Evolutionary conservation across 2,329 filamentous ascomycete species (phyloP).

Genomic region (Aspergillus ruber): DNA sequence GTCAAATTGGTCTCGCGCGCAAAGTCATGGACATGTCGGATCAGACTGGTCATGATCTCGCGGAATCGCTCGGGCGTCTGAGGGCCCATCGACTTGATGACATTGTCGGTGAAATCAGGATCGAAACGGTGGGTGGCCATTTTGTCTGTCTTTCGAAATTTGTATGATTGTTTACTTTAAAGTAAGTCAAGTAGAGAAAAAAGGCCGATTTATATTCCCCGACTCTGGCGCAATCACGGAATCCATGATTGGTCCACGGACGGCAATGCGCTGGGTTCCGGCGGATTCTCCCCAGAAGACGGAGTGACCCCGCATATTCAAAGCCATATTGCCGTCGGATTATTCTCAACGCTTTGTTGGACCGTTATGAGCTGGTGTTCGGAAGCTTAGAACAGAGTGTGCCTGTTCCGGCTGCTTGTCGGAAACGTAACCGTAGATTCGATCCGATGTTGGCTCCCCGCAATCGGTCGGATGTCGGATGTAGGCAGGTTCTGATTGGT

Average conservation of each 20-base stretch:
- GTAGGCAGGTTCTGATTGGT: neutral
- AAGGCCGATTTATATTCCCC: neutral
- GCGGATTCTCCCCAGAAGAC: neutral
- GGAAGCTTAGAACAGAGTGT: neutral
- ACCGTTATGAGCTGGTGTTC: neutral
- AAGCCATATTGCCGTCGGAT: neutral
- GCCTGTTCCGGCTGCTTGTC: neutral
- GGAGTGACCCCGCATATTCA: neutral
- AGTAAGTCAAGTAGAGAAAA: neutral
- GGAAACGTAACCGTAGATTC: neutral
- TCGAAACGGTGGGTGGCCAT: conserved; percentile 34
- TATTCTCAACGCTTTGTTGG: neutral
- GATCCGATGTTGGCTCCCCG: neutral
- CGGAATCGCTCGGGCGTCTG: conserved; percentile 62
- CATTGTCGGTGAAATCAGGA: conserved; percentile 57
- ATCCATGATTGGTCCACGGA: neutral
- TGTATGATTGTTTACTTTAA: neutral
- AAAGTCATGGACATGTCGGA: conserved; percentile 54
- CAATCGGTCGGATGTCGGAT: neutral
- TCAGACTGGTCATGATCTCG: conserved; percentile 51
- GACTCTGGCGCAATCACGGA: neutral
- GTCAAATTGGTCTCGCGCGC: conserved; percentile 54
- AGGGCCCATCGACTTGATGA: conserved; percentile 68
- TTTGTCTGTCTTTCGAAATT: conserved; percentile 1
- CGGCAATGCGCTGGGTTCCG: neutral